Evolutionary conservation across 495 filamentous ascomycete species (phyloP).

Genomic region (Neurospora africana): DNA sequence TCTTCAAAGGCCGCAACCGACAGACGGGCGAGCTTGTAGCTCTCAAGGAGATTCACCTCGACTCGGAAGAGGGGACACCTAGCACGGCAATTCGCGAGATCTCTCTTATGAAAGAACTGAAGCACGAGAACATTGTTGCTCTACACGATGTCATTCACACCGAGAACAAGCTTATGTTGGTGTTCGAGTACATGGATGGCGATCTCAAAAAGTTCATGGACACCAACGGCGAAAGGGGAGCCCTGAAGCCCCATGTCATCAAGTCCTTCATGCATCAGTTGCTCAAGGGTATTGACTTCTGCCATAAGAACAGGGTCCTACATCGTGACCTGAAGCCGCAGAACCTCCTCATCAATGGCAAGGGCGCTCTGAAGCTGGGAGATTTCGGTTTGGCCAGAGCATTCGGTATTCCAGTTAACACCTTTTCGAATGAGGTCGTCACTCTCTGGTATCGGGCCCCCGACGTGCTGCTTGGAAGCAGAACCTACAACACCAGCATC

Average conservation of each 20-base stretch:
- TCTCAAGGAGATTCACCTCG: constrained; percentile 97
- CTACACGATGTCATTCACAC: constrained; percentile 99
- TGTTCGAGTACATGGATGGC: constrained; percentile 97
- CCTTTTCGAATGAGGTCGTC: constrained; percentile 95
- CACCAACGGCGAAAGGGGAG: constrained; percentile 68
- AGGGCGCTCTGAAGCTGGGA: constrained; percentile 83
- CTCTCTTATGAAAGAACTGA: constrained; percentile 97
- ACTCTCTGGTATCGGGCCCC: constrained; percentile 95
- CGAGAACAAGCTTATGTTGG: constrained; percentile 98
- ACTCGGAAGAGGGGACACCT: constrained; percentile 96
- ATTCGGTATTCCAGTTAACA: constrained; percentile 96
- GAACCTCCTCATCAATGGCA: constrained; percentile 88
- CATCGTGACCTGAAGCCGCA: constrained; percentile 96
- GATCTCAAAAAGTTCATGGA: constrained; percentile 99
- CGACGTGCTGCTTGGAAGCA: constrained; percentile 79
- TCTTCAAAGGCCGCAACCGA: constrained; percentile 97
- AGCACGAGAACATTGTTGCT: constrained; percentile 94
- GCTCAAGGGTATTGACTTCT: constrained; percentile 88
- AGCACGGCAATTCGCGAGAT: constrained; percentile 99
- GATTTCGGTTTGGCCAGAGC: constrained; percentile 89
- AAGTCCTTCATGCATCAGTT: constrained; percentile 98
- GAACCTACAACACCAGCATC: constrained; percentile 95
- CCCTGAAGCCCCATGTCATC: constrained; percentile 73
- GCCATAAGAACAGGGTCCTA: constrained; percentile 88
- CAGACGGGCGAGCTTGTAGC: constrained; percentile 94